These are phyloP conservation scores for Fusarium graminum DNA, from an alignment of 2,329 filamentous ascomycete species.

Conservation along the genomic window DNA sequence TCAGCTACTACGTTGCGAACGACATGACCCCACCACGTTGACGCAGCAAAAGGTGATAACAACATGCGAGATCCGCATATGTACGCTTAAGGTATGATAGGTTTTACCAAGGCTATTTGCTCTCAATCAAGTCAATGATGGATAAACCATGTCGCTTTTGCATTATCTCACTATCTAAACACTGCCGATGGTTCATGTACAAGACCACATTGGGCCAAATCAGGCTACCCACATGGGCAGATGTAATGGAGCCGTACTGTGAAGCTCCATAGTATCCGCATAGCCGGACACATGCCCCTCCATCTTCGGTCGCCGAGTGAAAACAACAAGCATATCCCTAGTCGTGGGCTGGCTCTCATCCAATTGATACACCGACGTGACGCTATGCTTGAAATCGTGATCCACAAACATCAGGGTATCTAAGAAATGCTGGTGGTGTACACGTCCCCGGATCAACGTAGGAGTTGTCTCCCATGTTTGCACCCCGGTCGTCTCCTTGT, in stretches of 20 bases:
- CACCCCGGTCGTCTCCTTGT: conserved; percentile 41
- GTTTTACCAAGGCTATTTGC: not conserved
- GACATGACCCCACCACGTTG: no score
- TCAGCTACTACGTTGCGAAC: no score
- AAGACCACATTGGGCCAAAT: not conserved
- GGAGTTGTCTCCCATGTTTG: conserved; percentile 41
- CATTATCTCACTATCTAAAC: not conserved
- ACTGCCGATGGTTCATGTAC: not conserved
- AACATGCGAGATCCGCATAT: no score
- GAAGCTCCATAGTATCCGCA: conserved; percentile 43
- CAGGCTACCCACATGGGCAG: conserved; percentile 42
- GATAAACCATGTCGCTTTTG: not conserved
- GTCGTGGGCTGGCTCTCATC: conserved; percentile 38
- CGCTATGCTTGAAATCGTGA: conserved; percentile 48
- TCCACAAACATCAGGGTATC: conserved; percentile 48
- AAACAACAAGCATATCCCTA: conserved; percentile 49
- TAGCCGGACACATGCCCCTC: conserved; percentile 44
- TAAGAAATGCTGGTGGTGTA: conserved; percentile 45
- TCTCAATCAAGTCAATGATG: not conserved
- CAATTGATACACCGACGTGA: conserved; percentile 43
- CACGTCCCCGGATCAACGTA: conserved; percentile 39
- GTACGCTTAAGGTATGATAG: no score
- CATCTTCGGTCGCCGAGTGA: conserved; percentile 44
- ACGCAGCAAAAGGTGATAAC: no score
- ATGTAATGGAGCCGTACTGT: conserved; percentile 37